Evolutionary conservation across 2,329 filamentous ascomycete species (phyloP).

Genomic region (Penicillium paneum): DNA sequence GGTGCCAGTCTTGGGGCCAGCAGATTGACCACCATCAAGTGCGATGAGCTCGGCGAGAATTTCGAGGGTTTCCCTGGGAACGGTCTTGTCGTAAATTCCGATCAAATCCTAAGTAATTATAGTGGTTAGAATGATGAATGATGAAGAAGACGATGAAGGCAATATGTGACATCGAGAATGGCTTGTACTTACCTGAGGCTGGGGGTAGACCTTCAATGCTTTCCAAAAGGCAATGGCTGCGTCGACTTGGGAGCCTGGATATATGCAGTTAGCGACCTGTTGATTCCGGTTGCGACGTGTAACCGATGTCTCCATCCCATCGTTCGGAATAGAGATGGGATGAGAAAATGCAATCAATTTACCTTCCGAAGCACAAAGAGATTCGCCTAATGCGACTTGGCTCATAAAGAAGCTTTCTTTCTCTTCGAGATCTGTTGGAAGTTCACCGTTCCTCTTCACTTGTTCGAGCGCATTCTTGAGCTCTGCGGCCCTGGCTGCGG

Average conservation of each 20-base stretch:
- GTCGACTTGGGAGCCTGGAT: constrained; percentile 57
- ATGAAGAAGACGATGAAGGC: neutral
- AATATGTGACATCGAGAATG: neutral
- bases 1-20: constrained; percentile 22
- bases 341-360: constrained; percentile 38
- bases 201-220: constrained; percentile 96
- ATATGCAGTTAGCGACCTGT: neutral
- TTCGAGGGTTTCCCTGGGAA: constrained; percentile 94
- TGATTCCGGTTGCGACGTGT: neutral
- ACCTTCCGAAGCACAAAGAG: constrained; percentile 73
- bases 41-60: constrained; percentile 98
- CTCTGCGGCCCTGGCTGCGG: constrained; percentile 54
- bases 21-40: constrained; percentile 61
- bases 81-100: constrained; percentile 96
- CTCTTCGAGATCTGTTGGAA: constrained; percentile 85
- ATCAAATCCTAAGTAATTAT: constrained; percentile 64
- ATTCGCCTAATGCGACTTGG: constrained; percentile 85
- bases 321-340: neutral
- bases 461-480: constrained; percentile 74
- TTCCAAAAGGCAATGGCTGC: constrained; percentile 96
- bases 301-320: neutral
- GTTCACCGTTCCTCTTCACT: constrained; percentile 78
- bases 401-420: constrained; percentile 96
- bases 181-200: constrained; percentile 50
- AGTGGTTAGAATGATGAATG: neutral